phyloP scores from a whole-genome alignment of 768 basidiomycete species.

The Auriculariales sp. region DNA sequence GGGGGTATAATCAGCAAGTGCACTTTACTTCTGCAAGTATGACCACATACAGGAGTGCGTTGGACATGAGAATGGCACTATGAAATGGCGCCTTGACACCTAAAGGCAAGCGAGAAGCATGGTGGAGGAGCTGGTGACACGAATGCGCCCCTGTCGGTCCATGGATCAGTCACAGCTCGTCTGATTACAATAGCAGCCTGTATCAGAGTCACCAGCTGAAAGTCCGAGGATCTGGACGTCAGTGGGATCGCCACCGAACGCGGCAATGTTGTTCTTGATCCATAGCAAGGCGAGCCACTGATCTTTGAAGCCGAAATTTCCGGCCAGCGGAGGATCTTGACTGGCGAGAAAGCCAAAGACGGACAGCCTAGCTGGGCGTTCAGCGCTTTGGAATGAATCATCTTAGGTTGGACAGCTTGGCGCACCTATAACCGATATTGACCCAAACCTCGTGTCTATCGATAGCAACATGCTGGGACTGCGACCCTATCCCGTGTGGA shows the following conservation, averaged over 20 bases:
- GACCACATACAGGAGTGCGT: slow-evolving; percentile 48
- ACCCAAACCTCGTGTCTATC: slow-evolving; percentile 58
- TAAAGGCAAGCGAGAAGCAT: slow-evolving; percentile 45
- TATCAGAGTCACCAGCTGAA: slow-evolving; percentile 70
- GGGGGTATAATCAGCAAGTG: neutral
- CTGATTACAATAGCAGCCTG: neutral
- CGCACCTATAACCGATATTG: slow-evolving; percentile 48
- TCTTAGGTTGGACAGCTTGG: too few species aligned
- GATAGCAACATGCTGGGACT: slow-evolving; percentile 53
- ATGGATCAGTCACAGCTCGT: neutral
- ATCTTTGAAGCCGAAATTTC: slow-evolving; percentile 78
- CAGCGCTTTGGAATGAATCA: too few species aligned
- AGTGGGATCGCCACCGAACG: slow-evolving; percentile 46
- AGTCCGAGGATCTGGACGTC: slow-evolving; percentile 51
- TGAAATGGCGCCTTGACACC: slow-evolving; percentile 46
- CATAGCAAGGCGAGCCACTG: slow-evolving; percentile 68
- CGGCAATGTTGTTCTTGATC: slow-evolving; percentile 49
- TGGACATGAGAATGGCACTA: slow-evolving; percentile 57
- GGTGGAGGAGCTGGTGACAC: slow-evolving; percentile 59
- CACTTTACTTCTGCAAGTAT: neutral
- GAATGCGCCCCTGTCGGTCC: slow-evolving; percentile 47
- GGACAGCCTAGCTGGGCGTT: slow-evolving; percentile 31
- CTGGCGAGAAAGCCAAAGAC: slow-evolving; percentile 65
- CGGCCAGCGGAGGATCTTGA: slow-evolving; percentile 42
- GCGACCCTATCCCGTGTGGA: slow-evolving; percentile 42